phyloP scores from a whole-genome alignment of 1,284 basidiomycete species.

The Naganishia albida region DNA sequence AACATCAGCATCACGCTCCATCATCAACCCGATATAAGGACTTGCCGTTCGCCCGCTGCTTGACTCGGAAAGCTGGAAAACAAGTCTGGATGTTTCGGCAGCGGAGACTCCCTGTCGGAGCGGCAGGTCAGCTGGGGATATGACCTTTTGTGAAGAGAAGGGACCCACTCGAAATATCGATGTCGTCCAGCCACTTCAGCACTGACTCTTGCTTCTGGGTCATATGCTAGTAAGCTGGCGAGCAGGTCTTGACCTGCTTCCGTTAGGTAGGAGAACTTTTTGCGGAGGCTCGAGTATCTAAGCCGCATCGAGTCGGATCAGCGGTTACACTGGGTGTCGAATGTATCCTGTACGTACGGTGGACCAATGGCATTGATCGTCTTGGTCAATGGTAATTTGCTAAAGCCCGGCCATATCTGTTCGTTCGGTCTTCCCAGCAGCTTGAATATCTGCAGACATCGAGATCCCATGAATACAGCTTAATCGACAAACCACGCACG shows the following conservation, averaged over 20 bases:
- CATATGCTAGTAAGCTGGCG: constrained; percentile 79
- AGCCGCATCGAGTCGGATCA: constrained; percentile 25
- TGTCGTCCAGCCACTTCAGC: constrained; percentile 88
- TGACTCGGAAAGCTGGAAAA: constrained; percentile 95
- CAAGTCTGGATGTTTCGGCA: constrained; percentile 95
- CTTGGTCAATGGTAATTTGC: constrained; percentile 73
- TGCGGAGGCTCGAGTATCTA: constrained; percentile 57
- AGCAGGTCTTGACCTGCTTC: constrained; percentile 83
- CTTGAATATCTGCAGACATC: constrained; percentile 66
- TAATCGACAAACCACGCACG: too few relatives aligned
- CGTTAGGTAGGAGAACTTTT: constrained; percentile 73
- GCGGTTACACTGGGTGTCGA: neutral
- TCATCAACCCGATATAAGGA: constrained; percentile 30
- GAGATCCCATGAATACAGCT: too few relatives aligned
- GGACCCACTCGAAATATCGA: constrained; percentile 81
- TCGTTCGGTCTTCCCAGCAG: constrained; percentile 85
- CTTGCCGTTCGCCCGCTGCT: constrained; percentile 93
- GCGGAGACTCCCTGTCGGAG: constrained; percentile 73
- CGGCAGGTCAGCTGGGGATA: neutral
- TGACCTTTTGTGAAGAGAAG: neutral
- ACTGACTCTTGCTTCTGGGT: constrained; percentile 78
- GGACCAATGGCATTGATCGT: constrained; percentile 74
- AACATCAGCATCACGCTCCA: neutral
- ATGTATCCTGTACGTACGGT: constrained; percentile 39
- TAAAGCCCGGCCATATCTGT: constrained; percentile 82